Evolutionary conservation across 2,329 filamentous ascomycete species (phyloP).

Genomic region (Thielaviopsis punctulata): DNA sequence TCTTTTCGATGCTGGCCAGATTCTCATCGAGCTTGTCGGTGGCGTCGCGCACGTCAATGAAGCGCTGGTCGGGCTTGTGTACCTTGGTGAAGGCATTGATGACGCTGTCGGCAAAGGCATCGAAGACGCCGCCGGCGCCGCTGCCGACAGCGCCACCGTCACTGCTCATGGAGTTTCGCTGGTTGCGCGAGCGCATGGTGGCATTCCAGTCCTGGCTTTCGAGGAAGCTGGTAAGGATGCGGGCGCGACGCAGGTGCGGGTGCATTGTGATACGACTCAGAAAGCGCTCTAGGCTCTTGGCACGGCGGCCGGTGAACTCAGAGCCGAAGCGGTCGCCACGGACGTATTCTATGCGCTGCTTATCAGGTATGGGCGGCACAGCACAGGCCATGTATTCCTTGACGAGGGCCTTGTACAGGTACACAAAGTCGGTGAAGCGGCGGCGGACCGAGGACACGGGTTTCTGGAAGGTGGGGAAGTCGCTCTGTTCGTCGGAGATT

Average conservation of each 20-base stretch:
- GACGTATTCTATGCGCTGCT: constrained; percentile 98
- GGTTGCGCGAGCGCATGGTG: constrained; percentile 67
- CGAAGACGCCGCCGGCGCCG: constrained; percentile 53
- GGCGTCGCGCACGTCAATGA: constrained; percentile 83
- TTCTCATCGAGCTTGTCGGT: constrained; percentile 92
- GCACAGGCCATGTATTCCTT: constrained; percentile 83
- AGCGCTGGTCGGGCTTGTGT: constrained; percentile 85
- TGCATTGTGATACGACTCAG: constrained; percentile 73
- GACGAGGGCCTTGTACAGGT: constrained; percentile 78
- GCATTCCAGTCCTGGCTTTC: constrained; percentile 94
- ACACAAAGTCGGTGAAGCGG: constrained; percentile 95
- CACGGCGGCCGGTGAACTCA: constrained; percentile 79
- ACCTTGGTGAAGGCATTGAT: constrained; percentile 96
- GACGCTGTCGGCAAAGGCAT: constrained; percentile 88
- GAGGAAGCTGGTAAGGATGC: constrained; percentile 74
- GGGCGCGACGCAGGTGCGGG: constrained; percentile 67
- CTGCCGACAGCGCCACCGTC: constrained; percentile 25
- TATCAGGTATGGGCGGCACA: constrained; percentile 87
- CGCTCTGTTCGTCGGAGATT: constrained; percentile 41
- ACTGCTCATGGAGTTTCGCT: constrained; percentile 39
- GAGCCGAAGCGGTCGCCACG: constrained; percentile 85
- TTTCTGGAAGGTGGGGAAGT: constrained; percentile 84
- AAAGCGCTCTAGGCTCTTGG: constrained; percentile 82
- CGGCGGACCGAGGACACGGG: constrained; percentile 63
- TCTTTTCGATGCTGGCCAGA: constrained; percentile 81